phyloP scores from a whole-genome alignment of 306 rosid genomes.

The Albizia julibrissin region DNA sequence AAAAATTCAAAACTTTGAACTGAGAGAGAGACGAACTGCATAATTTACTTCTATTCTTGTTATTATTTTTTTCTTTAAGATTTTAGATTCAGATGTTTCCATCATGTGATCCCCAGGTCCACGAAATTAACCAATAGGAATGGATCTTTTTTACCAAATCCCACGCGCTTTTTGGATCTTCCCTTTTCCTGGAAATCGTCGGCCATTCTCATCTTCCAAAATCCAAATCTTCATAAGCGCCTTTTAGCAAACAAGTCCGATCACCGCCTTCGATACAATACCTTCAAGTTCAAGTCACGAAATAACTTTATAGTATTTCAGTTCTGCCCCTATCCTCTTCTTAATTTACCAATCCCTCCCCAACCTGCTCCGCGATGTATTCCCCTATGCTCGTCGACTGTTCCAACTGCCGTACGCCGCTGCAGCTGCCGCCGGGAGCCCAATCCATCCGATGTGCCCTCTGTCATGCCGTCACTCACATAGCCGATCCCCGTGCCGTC shows the following conservation, averaged over 20 bases:
- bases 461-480: constrained; percentile 73
- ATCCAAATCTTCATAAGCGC: not conserved
- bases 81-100: too few relatives aligned
- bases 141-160: not conserved
- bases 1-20: too few relatives aligned
- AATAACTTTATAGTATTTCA: not conserved
- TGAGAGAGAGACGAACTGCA: too few relatives aligned
- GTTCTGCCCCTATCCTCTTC: constrained; percentile 7
- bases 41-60: too few relatives aligned
- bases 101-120: too few relatives aligned
- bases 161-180: not conserved
- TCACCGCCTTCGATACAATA: not conserved
- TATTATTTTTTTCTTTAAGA: too few relatives aligned
- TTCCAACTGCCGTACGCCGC: constrained; percentile 73
- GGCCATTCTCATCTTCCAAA: not conserved
- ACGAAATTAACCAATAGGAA: not conserved
- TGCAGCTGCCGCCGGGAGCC: constrained; percentile 80
- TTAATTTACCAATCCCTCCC: constrained; percentile 12
- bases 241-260: too few relatives aligned
- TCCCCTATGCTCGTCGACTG: constrained; percentile 73
- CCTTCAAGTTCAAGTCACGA: not conserved
- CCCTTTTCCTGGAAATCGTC: not conserved
- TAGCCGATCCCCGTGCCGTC: constrained; percentile 68
- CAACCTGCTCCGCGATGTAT: constrained; percentile 6
- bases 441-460: constrained; percentile 80